Evolutionary conservation across 345 rosid species (phyloP).

Genomic region (Sonneratia caseolaris): DNA sequence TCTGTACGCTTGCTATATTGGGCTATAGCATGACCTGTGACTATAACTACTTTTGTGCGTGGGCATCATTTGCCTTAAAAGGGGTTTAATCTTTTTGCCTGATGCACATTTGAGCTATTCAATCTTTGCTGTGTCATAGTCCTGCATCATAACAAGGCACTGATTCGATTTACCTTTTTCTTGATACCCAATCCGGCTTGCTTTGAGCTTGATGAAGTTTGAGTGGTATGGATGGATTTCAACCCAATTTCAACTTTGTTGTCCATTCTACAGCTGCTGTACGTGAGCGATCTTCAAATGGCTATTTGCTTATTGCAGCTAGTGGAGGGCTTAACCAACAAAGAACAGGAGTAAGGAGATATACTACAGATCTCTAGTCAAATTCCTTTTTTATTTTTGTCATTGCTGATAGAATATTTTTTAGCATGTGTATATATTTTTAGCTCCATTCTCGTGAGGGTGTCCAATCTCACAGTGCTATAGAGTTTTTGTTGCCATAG

Average conservation of each 20-base stretch:
- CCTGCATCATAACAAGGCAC: neutral
- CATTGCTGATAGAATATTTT: neutral
- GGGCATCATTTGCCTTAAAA: neutral
- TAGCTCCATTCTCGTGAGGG: neutral
- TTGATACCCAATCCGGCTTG: neutral
- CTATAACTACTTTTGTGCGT: neutral
- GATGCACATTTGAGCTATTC: neutral
- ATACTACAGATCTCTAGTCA: neutral
- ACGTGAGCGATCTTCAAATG: constrained; percentile 58
- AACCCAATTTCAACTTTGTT: constrained; percentile 9
- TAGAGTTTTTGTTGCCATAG: neutral
- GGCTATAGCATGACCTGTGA: neutral
- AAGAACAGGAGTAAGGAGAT: constrained; percentile 89
- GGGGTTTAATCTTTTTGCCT: neutral
- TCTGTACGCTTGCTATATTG: neutral
- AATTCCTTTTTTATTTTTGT: neutral
- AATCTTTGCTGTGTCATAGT: neutral
- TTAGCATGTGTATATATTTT: neutral
- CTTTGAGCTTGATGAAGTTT: neutral
- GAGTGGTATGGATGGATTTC: neutral
- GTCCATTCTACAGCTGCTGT: constrained; percentile 43
- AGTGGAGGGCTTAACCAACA: constrained; percentile 99
- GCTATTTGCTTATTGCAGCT: constrained; percentile 92
- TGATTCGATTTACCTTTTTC: neutral
- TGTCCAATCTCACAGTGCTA: neutral